phyloP scores from a whole-genome alignment of 768 basidiomycete species.

The Pisolithus microcarpus region DNA sequence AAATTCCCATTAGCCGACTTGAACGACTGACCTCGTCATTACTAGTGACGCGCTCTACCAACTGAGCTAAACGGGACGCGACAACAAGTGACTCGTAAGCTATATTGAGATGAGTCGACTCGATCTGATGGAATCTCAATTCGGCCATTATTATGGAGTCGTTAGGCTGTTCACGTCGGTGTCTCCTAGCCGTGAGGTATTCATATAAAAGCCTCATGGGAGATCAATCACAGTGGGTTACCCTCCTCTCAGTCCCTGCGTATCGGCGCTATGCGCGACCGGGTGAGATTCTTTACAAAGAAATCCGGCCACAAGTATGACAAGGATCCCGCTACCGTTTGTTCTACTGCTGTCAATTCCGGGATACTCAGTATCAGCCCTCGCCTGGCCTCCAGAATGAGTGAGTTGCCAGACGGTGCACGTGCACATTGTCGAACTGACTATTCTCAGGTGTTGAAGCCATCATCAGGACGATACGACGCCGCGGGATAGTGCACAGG shows the following conservation, averaged over 20 bases:
- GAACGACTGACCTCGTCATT: conserved; percentile 40
- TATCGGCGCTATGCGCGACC: conserved; percentile 10
- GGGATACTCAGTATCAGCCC: conserved; percentile 22
- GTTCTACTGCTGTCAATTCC: conserved; percentile 13
- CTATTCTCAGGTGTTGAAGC: conserved; percentile 39
- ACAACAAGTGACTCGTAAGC: too few species aligned
- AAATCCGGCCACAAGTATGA: conserved; percentile 21
- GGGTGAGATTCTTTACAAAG: conserved; percentile 17
- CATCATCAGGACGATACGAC: conserved; percentile 41
- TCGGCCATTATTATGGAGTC: too few species aligned
- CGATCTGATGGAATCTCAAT: too few species aligned
- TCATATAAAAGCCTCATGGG: background rate
- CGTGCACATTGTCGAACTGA: background rate
- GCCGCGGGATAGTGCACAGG: conserved; percentile 43
- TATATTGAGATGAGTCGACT: too few species aligned
- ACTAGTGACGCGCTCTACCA: conserved; percentile 47
- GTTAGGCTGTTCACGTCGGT: too few species aligned
- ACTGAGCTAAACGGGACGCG: conserved; percentile 37
- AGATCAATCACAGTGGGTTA: background rate
- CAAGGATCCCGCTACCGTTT: conserved; percentile 25
- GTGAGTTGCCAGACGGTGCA: conserved; percentile 8
- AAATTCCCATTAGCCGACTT: conserved; percentile 35
- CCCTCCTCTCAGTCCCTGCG: background rate
- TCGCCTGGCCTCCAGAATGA: conserved; percentile 23
- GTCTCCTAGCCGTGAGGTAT: background rate